Conservation (phyloP, 208 protist species). For the Porcisia hertigi region DNA sequence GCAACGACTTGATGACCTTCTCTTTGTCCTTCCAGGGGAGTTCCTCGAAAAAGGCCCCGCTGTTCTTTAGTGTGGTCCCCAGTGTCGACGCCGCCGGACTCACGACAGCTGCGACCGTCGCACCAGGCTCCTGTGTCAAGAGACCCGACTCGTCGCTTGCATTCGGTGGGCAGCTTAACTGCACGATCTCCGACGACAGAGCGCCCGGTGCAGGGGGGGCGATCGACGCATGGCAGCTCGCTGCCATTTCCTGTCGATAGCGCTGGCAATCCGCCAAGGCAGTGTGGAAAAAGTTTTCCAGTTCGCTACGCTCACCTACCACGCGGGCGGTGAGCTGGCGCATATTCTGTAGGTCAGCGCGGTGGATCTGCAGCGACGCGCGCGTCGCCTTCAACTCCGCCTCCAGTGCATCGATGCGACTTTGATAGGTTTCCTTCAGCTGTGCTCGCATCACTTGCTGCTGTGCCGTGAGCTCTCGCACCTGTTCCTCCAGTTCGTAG, state of each 20-base stretch:
- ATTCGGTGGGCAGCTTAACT: neutral
- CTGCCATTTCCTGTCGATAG: constrained; percentile 31
- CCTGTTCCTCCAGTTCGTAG: constrained; percentile 54
- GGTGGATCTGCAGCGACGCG: constrained; percentile 43
- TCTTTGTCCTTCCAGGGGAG: constrained; percentile 83
- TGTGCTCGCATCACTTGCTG: constrained; percentile 29
- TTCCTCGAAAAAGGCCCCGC: constrained; percentile 46
- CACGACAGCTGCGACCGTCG: constrained; percentile 1
- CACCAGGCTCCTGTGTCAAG: neutral
- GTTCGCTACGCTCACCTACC: constrained; percentile 66
- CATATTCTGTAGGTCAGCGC: constrained; percentile 56
- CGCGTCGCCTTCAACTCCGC: constrained; percentile 50
- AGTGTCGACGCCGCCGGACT: neutral
- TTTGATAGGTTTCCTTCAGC: constrained; percentile 41
- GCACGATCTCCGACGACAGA: neutral
- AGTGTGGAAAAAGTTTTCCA: constrained; percentile 82
- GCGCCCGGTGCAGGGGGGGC: neutral
- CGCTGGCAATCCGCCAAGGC: constrained; percentile 64
- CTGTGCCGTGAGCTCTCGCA: constrained; percentile 45
- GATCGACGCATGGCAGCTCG: neutral
- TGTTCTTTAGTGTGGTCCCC: constrained; percentile 6
- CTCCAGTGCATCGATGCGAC: constrained; percentile 42
- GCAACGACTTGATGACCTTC: constrained; percentile 82
- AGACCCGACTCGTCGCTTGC: neutral
- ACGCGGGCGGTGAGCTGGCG: constrained; percentile 51